Evolutionary conservation across 1,284 basidiomycete genomes (phyloP).

Genomic region (Amylostereum areolatum): DNA sequence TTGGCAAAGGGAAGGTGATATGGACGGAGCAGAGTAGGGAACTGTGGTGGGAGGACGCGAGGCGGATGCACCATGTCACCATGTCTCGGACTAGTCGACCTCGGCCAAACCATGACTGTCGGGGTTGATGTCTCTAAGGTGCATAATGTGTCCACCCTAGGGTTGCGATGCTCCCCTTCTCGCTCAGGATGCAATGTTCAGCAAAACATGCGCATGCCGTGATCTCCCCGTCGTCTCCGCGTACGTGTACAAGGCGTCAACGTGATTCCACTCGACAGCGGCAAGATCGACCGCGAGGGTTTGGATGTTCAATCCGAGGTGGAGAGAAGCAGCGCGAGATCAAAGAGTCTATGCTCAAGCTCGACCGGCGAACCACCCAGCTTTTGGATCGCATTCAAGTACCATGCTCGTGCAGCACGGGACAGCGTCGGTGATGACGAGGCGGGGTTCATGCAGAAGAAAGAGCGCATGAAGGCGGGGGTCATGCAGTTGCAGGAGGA

Average conservation of each 20-base stretch:
- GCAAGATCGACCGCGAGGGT: conserved; percentile 96
- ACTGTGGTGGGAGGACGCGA: conserved; percentile 92
- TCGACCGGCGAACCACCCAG: conserved; percentile 88
- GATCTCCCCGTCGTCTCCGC: conserved; percentile 90
- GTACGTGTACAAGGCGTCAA: conserved; percentile 96
- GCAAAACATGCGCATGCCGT: conserved; percentile 92
- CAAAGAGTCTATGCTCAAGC: conserved; percentile 56
- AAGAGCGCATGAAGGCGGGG: conserved; percentile 62
- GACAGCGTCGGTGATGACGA: conserved; percentile 66
- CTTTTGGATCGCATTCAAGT: conserved; percentile 73
- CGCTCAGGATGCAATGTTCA: conserved; percentile 92
- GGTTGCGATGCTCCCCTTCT: neutral
- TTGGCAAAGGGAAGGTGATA: conserved; percentile 71
- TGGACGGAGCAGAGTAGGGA: conserved; percentile 84
- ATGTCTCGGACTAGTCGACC: conserved; percentile 77
- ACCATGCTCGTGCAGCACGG: conserved; percentile 63
- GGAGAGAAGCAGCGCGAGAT: conserved; percentile 70
- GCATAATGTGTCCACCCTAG: conserved; percentile 14
- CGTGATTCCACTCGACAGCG: conserved; percentile 95
- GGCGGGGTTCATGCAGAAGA: conserved; percentile 57
- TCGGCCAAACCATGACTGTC: conserved; percentile 76
- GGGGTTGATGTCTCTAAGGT: conserved; percentile 96
- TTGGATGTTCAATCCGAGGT: conserved; percentile 75
- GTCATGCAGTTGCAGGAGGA: conserved; percentile 64
- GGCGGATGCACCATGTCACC: conserved; percentile 68